A percentile compares a stretch with the other conserved stretches of the same genome.
phyloP scores from a whole-genome alignment of 805 yeast genomes.

The Metschnikowia lachancei region DNA sequence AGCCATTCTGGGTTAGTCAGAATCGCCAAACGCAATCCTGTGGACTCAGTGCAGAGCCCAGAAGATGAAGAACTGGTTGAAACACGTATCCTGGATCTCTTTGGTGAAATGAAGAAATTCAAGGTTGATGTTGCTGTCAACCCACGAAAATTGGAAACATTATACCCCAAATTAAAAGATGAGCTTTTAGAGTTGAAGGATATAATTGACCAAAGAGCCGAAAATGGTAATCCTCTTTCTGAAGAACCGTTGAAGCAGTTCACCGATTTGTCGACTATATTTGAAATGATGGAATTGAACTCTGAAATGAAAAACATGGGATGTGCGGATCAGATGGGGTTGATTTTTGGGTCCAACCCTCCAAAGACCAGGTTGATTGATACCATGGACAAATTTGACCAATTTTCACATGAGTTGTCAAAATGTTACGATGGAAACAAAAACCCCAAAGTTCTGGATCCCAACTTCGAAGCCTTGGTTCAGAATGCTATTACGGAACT shows the following conservation, averaged over 20 bases:
- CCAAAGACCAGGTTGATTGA: background rate
- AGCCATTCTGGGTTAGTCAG: no score
- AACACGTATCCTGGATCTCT: no score
- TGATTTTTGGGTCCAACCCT: background rate
- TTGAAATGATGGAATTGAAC: conserved; percentile 2
- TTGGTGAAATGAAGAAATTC: background rate
- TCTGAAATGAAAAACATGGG: background rate
- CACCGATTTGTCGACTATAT: background rate
- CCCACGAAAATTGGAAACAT: background rate
- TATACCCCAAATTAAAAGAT: background rate
- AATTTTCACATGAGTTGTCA: background rate
- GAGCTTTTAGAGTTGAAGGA: background rate
- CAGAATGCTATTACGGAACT: background rate
- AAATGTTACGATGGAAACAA: background rate
- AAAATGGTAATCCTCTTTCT: background rate
- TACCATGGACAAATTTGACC: background rate
- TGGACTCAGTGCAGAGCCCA: no score
- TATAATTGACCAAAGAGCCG: background rate
- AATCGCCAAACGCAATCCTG: no score
- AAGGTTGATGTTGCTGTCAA: background rate
- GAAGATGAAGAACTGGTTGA: no score
- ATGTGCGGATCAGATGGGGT: background rate
- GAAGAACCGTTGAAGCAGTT: background rate
- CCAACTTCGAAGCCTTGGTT: background rate
- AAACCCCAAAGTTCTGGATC: background rate